Conservation (phyloP, 768 basidiomycete genomes). For the Leccinum truebloodii region DNA sequence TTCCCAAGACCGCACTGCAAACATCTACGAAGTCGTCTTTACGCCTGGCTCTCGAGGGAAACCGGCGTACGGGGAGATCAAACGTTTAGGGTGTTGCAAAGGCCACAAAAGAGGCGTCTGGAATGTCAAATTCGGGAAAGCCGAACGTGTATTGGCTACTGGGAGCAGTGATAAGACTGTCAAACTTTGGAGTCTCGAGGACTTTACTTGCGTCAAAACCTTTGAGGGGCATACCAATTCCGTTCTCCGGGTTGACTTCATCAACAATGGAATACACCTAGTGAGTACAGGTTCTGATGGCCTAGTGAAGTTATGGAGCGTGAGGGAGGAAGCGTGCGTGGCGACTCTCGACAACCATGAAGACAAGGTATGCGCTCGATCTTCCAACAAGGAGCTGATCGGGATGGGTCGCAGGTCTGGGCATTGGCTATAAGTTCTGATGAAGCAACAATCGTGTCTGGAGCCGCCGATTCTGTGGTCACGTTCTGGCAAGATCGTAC, state of each 20-base stretch:
- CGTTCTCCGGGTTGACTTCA: conserved; percentile 88
- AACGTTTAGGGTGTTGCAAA: conserved; percentile 82
- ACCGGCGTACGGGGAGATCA: conserved; percentile 66
- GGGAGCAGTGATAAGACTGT: conserved; percentile 96
- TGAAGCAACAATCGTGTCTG: conserved; percentile 85
- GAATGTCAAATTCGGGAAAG: conserved; percentile 85
- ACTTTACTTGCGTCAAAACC: conserved; percentile 92
- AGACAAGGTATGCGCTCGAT: conserved; percentile 70
- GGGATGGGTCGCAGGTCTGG: conserved; percentile 74
- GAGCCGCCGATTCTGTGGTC: conserved; percentile 93
- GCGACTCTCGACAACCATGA: conserved; percentile 95
- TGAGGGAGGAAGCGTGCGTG: conserved; percentile 83
- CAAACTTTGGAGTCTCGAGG: conserved; percentile 91
- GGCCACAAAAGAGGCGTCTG: conserved; percentile 98
- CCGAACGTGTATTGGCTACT: conserved; percentile 84
- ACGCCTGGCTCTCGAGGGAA: conserved; percentile 38
- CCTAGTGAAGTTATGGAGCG: conserved; percentile 93
- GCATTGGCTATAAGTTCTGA: conserved; percentile 82
- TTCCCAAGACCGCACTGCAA: conserved; percentile 94
- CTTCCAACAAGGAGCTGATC: not conserved
- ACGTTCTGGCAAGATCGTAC: conserved; percentile 98
- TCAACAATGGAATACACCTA: conserved; percentile 81
- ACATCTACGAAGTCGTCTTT: conserved; percentile 80
- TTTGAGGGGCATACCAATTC: conserved; percentile 99
- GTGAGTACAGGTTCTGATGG: conserved; percentile 93